phyloP scores from a whole-genome alignment of 495 filamentous ascomycete genomes.

The Lasiosphaeris hirsuta region DNA sequence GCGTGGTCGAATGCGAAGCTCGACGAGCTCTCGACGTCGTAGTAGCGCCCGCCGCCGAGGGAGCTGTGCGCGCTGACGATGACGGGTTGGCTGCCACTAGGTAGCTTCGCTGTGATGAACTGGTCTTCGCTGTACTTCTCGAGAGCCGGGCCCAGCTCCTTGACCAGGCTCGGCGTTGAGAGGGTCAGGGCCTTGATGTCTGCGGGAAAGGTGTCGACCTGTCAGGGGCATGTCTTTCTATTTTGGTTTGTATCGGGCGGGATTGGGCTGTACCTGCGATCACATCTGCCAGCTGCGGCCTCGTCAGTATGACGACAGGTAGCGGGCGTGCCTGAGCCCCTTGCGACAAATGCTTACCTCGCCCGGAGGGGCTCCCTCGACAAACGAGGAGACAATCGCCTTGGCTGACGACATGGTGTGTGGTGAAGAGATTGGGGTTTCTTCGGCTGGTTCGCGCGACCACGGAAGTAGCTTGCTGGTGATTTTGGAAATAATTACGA shows the following conservation, averaged over 20 bases:
- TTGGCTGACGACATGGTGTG: conserved; percentile 40
- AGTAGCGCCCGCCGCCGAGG: conserved; percentile 77
- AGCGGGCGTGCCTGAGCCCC: neutral
- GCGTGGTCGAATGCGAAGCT: conserved; percentile 86
- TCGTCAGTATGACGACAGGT: conserved; percentile 16
- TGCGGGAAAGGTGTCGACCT: conserved; percentile 33
- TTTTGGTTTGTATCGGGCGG: neutral
- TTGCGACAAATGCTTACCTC: conserved; percentile 62
- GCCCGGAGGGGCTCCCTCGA: conserved; percentile 92
- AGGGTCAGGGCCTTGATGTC: conserved; percentile 84
- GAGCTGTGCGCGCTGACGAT: conserved; percentile 83
- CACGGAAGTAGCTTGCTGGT: too few species aligned
- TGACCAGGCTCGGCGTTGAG: conserved; percentile 63
- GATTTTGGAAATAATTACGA: too few species aligned
- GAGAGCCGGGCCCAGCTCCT: conserved; percentile 76
- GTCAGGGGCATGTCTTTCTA: conserved; percentile 3
- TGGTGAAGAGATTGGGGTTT: neutral
- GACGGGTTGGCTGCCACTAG: conserved; percentile 77
- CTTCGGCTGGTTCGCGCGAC: neutral
- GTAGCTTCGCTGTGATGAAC: conserved; percentile 81
- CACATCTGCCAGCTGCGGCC: conserved; percentile 75
- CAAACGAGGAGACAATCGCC: conserved; percentile 76
- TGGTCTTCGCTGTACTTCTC: conserved; percentile 96
- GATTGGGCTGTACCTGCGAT: conserved; percentile 61
- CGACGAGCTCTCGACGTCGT: conserved; percentile 77